These are phyloP conservation scores for Eucalyptus pauciflora DNA, from an alignment of 345 rosid genomes.

Conservation along the genomic window DNA sequence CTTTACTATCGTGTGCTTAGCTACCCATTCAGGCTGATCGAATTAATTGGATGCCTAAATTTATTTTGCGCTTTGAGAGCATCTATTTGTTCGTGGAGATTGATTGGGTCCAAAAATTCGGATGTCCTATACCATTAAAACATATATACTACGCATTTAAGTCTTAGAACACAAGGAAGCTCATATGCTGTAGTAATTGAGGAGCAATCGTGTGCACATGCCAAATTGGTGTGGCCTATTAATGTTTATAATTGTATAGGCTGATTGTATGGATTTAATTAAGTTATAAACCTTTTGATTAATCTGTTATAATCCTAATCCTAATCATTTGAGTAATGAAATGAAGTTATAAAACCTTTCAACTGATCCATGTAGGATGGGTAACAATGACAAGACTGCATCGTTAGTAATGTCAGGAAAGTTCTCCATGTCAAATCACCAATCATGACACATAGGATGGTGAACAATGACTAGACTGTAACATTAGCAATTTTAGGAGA, in stretches of 20 bases:
- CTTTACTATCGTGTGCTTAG: background rate
- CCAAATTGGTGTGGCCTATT: too few species aligned
- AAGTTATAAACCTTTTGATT: rapidly evolving
- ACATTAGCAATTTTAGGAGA: background rate
- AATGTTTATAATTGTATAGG: too few species aligned
- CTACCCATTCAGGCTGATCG: background rate
- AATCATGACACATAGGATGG: background rate
- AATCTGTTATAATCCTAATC: rapidly evolving
- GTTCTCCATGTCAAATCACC: background rate
- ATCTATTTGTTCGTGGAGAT: background rate
- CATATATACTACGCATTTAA: background rate
- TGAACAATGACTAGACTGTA: rapidly evolving
- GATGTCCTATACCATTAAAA: background rate
- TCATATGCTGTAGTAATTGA: background rate
- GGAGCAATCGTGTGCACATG: background rate
- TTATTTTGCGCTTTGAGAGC: background rate
- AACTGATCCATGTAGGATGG: rapidly evolving
- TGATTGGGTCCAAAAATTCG: background rate
- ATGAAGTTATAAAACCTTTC: background rate
- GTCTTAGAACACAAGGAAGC: background rate
- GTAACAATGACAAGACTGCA: rapidly evolving
- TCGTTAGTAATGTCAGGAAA: rapidly evolving
- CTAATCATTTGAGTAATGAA: too few species aligned
- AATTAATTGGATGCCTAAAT: background rate
- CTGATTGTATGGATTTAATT: background rate